Percentiles rank a stretch among this genome's conserved stretches.
Conservation (phyloP, 1,139 yeast genomes). For the Entelexis paramagnoliae region DNA sequence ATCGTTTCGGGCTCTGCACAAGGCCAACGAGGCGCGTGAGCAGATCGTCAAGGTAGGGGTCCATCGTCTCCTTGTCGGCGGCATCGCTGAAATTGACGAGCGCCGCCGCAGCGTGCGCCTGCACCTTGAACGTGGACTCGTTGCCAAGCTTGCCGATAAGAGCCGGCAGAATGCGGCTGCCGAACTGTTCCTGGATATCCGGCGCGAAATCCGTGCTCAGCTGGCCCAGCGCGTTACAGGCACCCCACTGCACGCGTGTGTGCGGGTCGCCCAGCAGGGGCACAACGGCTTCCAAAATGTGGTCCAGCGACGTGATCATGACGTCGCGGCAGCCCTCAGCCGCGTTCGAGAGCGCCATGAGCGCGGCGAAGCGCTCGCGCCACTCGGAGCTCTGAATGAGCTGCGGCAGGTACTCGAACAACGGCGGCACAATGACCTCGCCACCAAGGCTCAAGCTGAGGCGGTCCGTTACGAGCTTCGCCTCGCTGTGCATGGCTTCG, state of each 20-base stretch:
- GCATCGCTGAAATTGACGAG: slow-evolving; percentile 89
- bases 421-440: slow-evolving; percentile 67
- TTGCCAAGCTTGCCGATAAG: slow-evolving; percentile 67
- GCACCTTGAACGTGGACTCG: slow-evolving; percentile 76
- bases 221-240: slow-evolving; percentile 94
- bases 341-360: slow-evolving; percentile 92
- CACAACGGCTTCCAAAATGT: slow-evolving; percentile 68
- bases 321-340: slow-evolving; percentile 97
- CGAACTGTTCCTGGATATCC: slow-evolving; percentile 69
- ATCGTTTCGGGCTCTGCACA: slow-evolving; percentile 74
- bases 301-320: slow-evolving; percentile 69
- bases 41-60: slow-evolving; percentile 78
- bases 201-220: slow-evolving; percentile 97
- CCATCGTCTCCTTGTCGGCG: slow-evolving; percentile 75
- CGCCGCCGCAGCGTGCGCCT: slow-evolving; percentile 96
- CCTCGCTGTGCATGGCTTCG: slow-evolving; percentile 82
- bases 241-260: slow-evolving; percentile 92
- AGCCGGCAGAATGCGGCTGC: slow-evolving; percentile 73
- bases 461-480: slow-evolving; percentile 87
- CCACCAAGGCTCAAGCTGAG: slow-evolving; percentile 78
- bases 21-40: slow-evolving; percentile 63
- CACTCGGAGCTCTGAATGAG: slow-evolving; percentile 69
- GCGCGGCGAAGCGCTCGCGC: slow-evolving; percentile 94
- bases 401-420: slow-evolving; percentile 75
- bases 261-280: slow-evolving; percentile 77